Evolutionary conservation across 108 stramenopile genomes (phyloP).

Genomic region (Pseudonitzschia pungens): DNA sequence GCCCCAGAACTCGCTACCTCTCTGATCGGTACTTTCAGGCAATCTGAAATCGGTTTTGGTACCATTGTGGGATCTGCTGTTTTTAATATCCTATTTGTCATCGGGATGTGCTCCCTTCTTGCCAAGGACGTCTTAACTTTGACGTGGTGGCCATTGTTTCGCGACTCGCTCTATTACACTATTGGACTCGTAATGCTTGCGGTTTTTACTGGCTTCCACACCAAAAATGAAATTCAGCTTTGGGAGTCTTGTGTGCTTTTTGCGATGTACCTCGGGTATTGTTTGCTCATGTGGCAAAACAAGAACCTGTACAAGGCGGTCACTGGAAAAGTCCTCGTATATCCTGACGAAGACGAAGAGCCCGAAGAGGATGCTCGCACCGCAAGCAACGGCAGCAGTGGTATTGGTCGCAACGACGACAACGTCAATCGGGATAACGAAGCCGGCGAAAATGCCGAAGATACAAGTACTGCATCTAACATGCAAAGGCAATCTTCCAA

Average conservation of each 20-base stretch:
- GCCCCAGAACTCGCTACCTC: constrained; percentile 83
- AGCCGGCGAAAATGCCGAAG: neutral
- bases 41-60: constrained; percentile 79
- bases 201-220: constrained; percentile 48
- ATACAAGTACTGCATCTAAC: constrained; percentile 8
- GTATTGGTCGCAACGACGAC: neutral
- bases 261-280: constrained; percentile 76
- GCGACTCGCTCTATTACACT: constrained; percentile 74
- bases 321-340: constrained; percentile 50
- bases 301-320: constrained; percentile 50
- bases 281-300: constrained; percentile 74
- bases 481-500: constrained; percentile 24
- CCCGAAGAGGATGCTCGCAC: constrained; percentile 8
- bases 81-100: constrained; percentile 88
- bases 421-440: neutral
- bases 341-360: constrained; percentile 37
- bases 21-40: constrained; percentile 75
- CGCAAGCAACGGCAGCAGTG: constrained; percentile 5
- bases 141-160: constrained; percentile 84
- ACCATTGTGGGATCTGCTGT: constrained; percentile 87
- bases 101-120: constrained; percentile 71
- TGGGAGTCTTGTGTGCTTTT: constrained; percentile 81
- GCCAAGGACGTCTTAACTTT: constrained; percentile 64
- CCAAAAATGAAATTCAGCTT: constrained; percentile 48
- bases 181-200: constrained; percentile 55